Evolutionary conservation across 805 yeast genomes (phyloP), one percentile per base, ranked within the genome.

Genomic region (Jamesozyma jinghongensis): DNA sequence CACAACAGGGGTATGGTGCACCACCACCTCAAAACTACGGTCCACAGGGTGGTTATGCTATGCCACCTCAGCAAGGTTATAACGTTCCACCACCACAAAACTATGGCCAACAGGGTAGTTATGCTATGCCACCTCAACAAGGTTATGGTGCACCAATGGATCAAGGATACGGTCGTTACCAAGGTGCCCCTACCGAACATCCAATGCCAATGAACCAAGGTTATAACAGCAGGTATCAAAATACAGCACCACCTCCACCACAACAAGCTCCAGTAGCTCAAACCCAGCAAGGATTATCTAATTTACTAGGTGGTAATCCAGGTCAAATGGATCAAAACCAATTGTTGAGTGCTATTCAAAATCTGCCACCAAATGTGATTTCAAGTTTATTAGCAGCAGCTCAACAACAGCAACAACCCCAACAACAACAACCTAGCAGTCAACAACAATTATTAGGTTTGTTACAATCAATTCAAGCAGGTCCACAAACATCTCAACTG

Each of bases 341-440:
- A 40, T 41, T 62, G 26, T 36, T 61, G 8, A 42, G 59, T 29
- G 62, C 63, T 4, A 50, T 61, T 20, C 65, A 62, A 45, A 59
- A 54, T 36, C 39, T 61, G 18, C 66, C 66, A 12, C 63, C 65
- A 34, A 55, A 54, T 37, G 61, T 60, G 17, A 57, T 61, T 4
- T 52, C 62, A 5, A 55, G 48, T 39, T 42, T 62, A 30, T 41
- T 61, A 16, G 48, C 57, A 5, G 51, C 54, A 41, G 64, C 64
- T 3, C 65, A 62, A 41, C 60, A 59, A 40, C 63, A 50, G 34
- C 63, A 58, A 32, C 56, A 47, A 37, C 63, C 50, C 30, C 57
- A 51, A 16, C 61, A 50, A 31, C 54, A 47, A 33, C 57, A 45
- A 19, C 60, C 49, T 25, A 19, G 16, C 16, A 32, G 16, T 16